A percentile compares a stretch with the other conserved stretches of the same genome.
Evolutionary conservation across 106 monocot genomes (phyloP).

Genomic region (Phalaenopsis equestris): DNA sequence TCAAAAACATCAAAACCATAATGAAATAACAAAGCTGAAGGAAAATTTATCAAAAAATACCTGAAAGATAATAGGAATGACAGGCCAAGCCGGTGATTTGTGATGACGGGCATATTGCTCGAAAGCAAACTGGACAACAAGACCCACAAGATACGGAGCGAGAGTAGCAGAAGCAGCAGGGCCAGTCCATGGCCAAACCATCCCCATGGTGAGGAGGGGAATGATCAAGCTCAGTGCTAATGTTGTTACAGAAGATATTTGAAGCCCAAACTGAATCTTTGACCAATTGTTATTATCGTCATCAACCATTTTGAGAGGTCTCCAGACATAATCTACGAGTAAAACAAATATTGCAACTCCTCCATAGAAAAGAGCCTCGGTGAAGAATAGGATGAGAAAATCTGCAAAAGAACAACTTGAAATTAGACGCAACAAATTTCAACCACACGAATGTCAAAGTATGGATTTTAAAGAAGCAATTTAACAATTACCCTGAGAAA

Average conservation of each 20-base stretch:
- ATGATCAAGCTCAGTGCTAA: slow-evolving; percentile 74
- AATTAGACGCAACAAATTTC: not conserved
- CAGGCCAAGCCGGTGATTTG: slow-evolving; percentile 73
- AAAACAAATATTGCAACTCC: slow-evolving; percentile 79
- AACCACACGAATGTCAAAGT: not conserved
- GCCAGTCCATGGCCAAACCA: slow-evolving; percentile 99
- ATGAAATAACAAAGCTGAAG: not conserved
- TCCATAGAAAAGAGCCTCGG: slow-evolving; percentile 84
- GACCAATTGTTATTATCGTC: slow-evolving; percentile 18
- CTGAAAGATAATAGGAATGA: slow-evolving; percentile 88
- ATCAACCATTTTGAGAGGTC: slow-evolving; percentile 24
- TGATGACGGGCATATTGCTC: slow-evolving; percentile 61
- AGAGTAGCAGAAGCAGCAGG: slow-evolving; percentile 96
- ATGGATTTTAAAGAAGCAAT: not conserved
- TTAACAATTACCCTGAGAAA: not conserved
- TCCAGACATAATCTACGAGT: slow-evolving; percentile 53
- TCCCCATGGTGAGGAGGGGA: slow-evolving; percentile 91
- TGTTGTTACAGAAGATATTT: slow-evolving; percentile 59
- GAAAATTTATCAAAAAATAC: slow-evolving; percentile 14
- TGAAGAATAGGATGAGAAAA: slow-evolving; percentile 93
- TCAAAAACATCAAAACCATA: not conserved
- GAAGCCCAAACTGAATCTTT: slow-evolving; percentile 37
- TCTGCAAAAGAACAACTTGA: slow-evolving; percentile 33
- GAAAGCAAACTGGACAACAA: slow-evolving; percentile 88
- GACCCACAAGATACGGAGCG: slow-evolving; percentile 85